These are phyloP conservation scores for Aspergillus sojae DNA, from an alignment of 2,329 filamentous ascomycete genomes.

Conservation along the genomic window DNA sequence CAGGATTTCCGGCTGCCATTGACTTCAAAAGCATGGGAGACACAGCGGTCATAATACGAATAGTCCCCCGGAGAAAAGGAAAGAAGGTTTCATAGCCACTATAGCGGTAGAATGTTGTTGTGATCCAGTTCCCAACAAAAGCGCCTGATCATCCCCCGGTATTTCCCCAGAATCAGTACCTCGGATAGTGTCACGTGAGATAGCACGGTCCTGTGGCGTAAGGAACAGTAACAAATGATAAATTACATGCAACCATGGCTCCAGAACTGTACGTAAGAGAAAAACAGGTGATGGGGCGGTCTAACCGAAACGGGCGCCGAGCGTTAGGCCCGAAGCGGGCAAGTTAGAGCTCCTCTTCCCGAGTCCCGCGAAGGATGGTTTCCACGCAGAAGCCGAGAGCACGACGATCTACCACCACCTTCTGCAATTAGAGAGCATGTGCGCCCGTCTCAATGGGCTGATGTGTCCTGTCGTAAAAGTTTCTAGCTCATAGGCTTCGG, in stretches of 20 bases:
- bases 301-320: not conserved
- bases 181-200: constrained; percentile 24
- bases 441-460: not conserved
- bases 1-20: constrained; percentile 9
- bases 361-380: constrained; percentile 14
- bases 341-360: not conserved
- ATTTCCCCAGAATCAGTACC: constrained; percentile 30
- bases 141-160: constrained; percentile 25
- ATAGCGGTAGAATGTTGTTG: constrained; percentile 5
- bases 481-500: not conserved
- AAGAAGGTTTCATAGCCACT: not conserved
- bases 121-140: constrained; percentile 27
- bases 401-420: constrained; percentile 9
- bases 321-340: not conserved
- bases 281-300: not conserved
- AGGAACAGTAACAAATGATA: constrained; percentile 1
- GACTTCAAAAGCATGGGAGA: not conserved
- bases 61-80: not conserved
- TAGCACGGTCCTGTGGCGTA: constrained; percentile 22
- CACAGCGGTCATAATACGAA: constrained; percentile 7
- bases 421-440: constrained; percentile 1
- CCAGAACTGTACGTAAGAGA: not conserved
- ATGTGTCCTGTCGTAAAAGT: not conserved
- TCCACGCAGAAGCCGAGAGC: constrained; percentile 29
- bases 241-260: not conserved